phyloP scores from a whole-genome alignment of 73 alveolate genomes.

The Paramecium caudatum region DNA sequence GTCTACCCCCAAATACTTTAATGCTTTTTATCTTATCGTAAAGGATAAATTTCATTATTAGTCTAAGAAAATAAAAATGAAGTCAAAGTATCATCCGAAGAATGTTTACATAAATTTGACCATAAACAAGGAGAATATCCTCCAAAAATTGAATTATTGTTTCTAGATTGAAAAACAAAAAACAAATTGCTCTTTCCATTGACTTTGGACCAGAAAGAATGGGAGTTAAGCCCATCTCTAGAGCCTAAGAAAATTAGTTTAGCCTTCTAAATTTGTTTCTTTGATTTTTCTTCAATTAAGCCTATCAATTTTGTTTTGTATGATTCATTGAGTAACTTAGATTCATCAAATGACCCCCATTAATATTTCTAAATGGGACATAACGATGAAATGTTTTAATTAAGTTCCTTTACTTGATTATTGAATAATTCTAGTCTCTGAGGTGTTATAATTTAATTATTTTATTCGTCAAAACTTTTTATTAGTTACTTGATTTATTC shows the following conservation, averaged over 20 bases:
- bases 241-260: not conserved
- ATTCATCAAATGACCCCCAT: too few species aligned
- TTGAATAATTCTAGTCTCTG: too few species aligned
- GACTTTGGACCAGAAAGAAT: conserved; percentile 12
- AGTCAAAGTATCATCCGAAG: conserved; percentile 12
- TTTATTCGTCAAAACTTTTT: too few species aligned
- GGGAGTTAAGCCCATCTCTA: conserved; percentile 26
- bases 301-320: too few species aligned
- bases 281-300: too few species aligned
- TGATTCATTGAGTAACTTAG: too few species aligned
- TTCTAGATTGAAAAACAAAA: conserved; percentile 1
- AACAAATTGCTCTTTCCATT: not conserved
- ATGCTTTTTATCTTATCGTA: not conserved
- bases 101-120: not conserved
- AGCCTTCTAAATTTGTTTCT: too few species aligned
- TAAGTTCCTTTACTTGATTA: too few species aligned
- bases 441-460: too few species aligned
- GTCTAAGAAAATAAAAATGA: conserved; percentile 30
- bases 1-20: not conserved
- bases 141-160: not conserved
- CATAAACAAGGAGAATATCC: not conserved
- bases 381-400: too few species aligned
- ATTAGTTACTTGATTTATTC: too few species aligned
- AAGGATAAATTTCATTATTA: conserved; percentile 6
- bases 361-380: too few species aligned